Conservation (phyloP, 2,329 filamentous ascomycete species). For the Ascochyta rabiei region DNA sequence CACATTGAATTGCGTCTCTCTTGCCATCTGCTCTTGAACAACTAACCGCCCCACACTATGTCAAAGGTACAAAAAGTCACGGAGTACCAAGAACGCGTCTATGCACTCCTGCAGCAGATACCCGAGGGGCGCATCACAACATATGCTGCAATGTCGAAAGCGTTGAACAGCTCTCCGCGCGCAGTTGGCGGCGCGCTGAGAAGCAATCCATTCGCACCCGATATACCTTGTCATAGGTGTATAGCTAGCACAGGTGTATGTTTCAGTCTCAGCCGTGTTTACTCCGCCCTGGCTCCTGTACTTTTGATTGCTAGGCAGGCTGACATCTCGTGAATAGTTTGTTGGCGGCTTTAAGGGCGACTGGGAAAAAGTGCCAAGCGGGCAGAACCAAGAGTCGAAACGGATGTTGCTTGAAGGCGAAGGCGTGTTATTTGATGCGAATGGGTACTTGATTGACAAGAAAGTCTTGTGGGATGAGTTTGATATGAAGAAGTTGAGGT, state of each 20-base stretch:
- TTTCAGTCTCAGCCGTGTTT: background rate
- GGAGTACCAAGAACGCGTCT: conserved; percentile 59
- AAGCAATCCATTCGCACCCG: conserved; percentile 80
- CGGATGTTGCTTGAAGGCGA: conserved; percentile 65
- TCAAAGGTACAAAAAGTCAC: conserved; percentile 38
- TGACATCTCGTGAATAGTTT: conserved; percentile 28
- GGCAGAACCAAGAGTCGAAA: conserved; percentile 69
- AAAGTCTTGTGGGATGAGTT: conserved; percentile 54
- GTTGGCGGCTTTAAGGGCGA: conserved; percentile 74
- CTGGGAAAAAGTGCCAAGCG: conserved; percentile 66
- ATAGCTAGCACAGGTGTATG: conserved; percentile 72
- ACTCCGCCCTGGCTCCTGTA: background rate
- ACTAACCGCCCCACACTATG: conserved; percentile 13
- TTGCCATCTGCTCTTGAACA: background rate
- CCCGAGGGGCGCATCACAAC: conserved; percentile 77
- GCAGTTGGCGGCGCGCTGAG: conserved; percentile 80
- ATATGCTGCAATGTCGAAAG: conserved; percentile 73
- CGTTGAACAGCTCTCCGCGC: conserved; percentile 72
- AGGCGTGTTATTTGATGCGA: conserved; percentile 67
- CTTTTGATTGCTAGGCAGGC: background rate
- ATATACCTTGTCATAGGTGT: conserved; percentile 81
- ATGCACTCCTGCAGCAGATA: conserved; percentile 76
- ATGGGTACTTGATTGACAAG: conserved; percentile 63
- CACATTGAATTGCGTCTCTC: conserved; percentile 14
- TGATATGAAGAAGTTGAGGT: conserved; percentile 31